Evolutionary conservation across 2,329 filamentous ascomycete genomes (phyloP).

Genomic region (Dothideomycetes sp.): DNA sequence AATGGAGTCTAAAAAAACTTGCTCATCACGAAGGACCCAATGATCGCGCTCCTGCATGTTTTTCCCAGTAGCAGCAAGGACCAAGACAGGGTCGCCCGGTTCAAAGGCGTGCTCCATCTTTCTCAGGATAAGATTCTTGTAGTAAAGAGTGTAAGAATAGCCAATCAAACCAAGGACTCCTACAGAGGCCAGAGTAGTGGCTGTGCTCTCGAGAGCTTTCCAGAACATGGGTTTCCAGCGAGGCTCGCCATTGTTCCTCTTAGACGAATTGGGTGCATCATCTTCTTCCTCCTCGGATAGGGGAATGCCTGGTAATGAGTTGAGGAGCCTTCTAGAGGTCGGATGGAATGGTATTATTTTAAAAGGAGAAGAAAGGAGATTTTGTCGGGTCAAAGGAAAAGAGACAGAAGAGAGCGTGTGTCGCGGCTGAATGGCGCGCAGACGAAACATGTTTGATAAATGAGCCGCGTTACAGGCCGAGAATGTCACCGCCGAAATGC

Average conservation of each 20-base stretch:
- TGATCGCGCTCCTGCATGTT: slow-evolving; percentile 13
- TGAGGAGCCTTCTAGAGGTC: not conserved
- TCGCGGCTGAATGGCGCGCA: no score
- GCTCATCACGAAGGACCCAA: slow-evolving; percentile 36
- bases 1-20: slow-evolving; percentile 62
- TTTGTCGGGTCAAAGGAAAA: not conserved
- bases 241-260: slow-evolving; percentile 1
- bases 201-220: slow-evolving; percentile 5
- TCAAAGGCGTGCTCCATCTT: slow-evolving; percentile 92
- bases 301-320: slow-evolving; percentile 5
- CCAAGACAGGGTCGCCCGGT: slow-evolving; percentile 69
- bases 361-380: not conserved
- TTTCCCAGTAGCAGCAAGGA: slow-evolving; percentile 42
- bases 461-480: no score
- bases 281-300: slow-evolving; percentile 6
- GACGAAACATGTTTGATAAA: no score
- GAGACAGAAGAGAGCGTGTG: not conserved
- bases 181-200: slow-evolving; percentile 5
- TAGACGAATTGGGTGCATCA: not conserved
- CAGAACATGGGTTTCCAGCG: slow-evolving; percentile 8
- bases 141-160: slow-evolving; percentile 43
- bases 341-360: not conserved
- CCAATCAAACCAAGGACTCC: slow-evolving; percentile 19
- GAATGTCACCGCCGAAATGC: no score
- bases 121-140: slow-evolving; percentile 80